Percentiles rank a stretch among this genome's conserved stretches.
phyloP scores from a whole-genome alignment of 2,329 filamentous ascomycete species.

The Ophiostoma ulmi region DNA sequence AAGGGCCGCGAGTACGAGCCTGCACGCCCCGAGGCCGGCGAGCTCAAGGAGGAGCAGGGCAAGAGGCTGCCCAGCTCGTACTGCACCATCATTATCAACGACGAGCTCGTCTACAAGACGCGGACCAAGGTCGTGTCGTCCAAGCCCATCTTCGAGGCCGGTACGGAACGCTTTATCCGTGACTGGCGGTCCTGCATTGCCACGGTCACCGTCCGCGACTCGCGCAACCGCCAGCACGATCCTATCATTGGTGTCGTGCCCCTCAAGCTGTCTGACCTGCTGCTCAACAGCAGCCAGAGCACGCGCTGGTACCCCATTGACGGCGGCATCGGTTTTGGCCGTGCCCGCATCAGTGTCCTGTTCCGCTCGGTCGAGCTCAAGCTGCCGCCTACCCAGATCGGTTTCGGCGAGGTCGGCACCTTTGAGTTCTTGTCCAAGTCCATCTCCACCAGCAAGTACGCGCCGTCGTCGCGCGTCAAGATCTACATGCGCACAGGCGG shows the following conservation, averaged over 20 bases:
- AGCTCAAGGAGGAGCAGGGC: slow-evolving; percentile 78
- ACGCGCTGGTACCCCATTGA: slow-evolving; percentile 96
- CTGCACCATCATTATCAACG: slow-evolving; percentile 86
- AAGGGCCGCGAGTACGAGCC: slow-evolving; percentile 87
- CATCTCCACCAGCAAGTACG: slow-evolving; percentile 60
- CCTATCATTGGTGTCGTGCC: slow-evolving; percentile 90
- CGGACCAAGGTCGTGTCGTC: slow-evolving; percentile 88
- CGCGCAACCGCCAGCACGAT: slow-evolving; percentile 85
- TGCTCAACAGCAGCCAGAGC: slow-evolving; percentile 78
- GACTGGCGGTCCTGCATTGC: slow-evolving; percentile 88
- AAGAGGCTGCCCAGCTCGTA: slow-evolving; percentile 82
- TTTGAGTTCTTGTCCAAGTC: slow-evolving; percentile 76
- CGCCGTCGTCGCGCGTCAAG: slow-evolving; percentile 63
- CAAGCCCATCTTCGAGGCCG: slow-evolving; percentile 95
- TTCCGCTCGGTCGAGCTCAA: slow-evolving; percentile 86
- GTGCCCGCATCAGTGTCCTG: slow-evolving; percentile 79
- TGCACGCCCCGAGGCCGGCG: slow-evolving; percentile 72
- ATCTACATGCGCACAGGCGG: slow-evolving; percentile 79
- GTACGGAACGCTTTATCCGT: slow-evolving; percentile 85
- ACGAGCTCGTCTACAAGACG: slow-evolving; percentile 87
- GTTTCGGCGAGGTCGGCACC: slow-evolving; percentile 85
- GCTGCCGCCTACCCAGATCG: slow-evolving; percentile 76
- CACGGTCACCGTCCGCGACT: slow-evolving; percentile 83
- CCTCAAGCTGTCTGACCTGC: slow-evolving; percentile 78
- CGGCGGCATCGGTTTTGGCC: slow-evolving; percentile 86